phyloP scores from a whole-genome alignment of 371 early-diverging fungal genomes.

The Sporodiniella umbellata region DNA sequence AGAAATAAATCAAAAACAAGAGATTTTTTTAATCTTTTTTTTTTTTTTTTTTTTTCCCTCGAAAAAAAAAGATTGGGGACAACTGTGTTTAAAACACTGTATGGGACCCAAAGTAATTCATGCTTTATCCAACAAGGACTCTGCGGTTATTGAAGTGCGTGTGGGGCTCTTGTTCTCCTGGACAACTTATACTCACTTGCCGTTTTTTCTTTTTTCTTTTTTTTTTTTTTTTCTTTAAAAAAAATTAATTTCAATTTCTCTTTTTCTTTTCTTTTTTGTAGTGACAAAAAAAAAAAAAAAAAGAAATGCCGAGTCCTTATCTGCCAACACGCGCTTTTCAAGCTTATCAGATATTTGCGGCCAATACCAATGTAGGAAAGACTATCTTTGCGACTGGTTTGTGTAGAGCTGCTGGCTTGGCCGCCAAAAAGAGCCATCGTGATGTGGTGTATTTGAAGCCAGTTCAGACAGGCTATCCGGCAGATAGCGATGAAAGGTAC shows the following conservation, averaged over 20 bases:
- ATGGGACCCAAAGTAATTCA: background rate
- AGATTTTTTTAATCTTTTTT: background rate
- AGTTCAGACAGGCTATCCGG: slow-evolving; percentile 82
- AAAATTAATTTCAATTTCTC: no score
- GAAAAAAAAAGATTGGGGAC: slow-evolving; percentile 11
- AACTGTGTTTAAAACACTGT: background rate
- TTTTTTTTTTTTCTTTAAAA: slow-evolving; percentile 3
- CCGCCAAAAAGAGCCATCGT: slow-evolving; percentile 37
- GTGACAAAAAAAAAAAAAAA: no score
- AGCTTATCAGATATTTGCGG: slow-evolving; percentile 71
- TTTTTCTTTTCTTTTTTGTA: slow-evolving; percentile 9
- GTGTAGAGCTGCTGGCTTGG: slow-evolving; percentile 52
- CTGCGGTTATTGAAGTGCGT: no score
- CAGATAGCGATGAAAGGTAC: slow-evolving; percentile 75
- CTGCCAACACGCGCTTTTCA: slow-evolving; percentile 59
- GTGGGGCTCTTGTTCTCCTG: background rate
- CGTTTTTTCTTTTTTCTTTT: background rate
- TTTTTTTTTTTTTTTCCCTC: background rate
- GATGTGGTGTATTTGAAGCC: slow-evolving; percentile 76
- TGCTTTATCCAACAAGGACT: no score
- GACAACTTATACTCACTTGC: background rate
- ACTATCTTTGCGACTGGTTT: slow-evolving; percentile 74
- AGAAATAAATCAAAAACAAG: background rate
- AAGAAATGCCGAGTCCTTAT: slow-evolving; percentile 38
- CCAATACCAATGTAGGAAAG: slow-evolving; percentile 87